These are phyloP conservation scores for Trichoderma gracile DNA, from an alignment of 2,329 filamentous ascomycete genomes.

Conservation along the genomic window DNA sequence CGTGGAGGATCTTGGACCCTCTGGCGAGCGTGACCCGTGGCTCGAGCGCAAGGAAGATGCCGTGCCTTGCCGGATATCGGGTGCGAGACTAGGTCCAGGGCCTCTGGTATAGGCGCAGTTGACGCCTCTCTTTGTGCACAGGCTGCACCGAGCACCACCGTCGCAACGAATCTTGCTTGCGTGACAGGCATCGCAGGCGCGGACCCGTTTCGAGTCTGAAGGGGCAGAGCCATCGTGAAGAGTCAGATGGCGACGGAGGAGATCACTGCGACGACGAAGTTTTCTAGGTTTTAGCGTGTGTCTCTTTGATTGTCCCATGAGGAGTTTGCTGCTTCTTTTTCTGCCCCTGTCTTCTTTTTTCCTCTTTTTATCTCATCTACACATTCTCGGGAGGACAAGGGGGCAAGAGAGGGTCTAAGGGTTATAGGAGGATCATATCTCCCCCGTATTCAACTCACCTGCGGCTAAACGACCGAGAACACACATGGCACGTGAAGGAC, in stretches of 20 bases:
- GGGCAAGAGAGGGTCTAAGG: neutral
- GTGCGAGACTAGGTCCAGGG: neutral
- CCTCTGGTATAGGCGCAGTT: slow-evolving; percentile 37
- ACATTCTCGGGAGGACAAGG: neutral
- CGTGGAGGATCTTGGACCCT: neutral
- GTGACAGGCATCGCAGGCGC: slow-evolving; percentile 47
- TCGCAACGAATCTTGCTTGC: slow-evolving; percentile 49
- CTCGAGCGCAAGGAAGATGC: neutral
- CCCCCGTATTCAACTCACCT: slow-evolving; percentile 40
- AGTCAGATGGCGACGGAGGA: slow-evolving; percentile 42
- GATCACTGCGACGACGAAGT: slow-evolving; percentile 34
- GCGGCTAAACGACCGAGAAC: slow-evolving; percentile 43
- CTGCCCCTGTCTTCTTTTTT: slow-evolving; percentile 1
- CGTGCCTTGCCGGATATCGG: neutral
- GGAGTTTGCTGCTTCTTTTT: neutral
- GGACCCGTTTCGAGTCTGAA: slow-evolving; percentile 39
- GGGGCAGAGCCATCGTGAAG: slow-evolving; percentile 38
- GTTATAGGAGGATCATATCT: neutral
- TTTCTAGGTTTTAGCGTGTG: slow-evolving; percentile 8
- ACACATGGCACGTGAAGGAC: slow-evolving; percentile 41
- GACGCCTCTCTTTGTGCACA: slow-evolving; percentile 43
- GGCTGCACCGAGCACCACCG: slow-evolving; percentile 42
- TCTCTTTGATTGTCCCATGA: slow-evolving; percentile 10
- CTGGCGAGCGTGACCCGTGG: neutral
- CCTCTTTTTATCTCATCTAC: neutral